A percentile compares a stretch with the other conserved stretches of the same genome.
Conservation (phyloP, 2,329 filamentous ascomycete genomes). For the Claviceps sp. region DNA sequence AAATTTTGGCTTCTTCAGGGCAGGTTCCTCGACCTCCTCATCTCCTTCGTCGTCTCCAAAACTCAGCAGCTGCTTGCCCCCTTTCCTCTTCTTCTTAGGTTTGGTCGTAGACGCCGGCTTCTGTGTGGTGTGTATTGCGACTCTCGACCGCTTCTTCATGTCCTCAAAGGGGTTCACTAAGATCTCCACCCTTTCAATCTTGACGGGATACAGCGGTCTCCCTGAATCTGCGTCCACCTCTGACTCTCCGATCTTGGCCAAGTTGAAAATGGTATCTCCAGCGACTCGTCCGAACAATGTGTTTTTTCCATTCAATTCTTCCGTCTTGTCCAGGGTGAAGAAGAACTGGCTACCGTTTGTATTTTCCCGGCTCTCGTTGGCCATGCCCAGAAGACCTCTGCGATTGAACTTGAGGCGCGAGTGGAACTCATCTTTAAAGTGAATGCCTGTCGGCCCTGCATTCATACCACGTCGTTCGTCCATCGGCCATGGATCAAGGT, state of each 20-base stretch:
- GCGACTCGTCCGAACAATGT: conserved; percentile 87
- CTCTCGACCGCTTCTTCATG: conserved; percentile 56
- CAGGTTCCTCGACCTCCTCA: conserved; percentile 33
- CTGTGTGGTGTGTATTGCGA: conserved; percentile 33
- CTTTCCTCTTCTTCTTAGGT: conserved; percentile 57
- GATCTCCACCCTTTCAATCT: conserved; percentile 61
- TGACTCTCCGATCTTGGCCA: conserved; percentile 83
- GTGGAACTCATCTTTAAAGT: conserved; percentile 78
- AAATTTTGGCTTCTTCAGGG: conserved; percentile 65
- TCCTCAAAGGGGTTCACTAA: conserved; percentile 72
- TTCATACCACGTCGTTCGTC: conserved; percentile 50
- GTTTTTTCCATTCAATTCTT: conserved; percentile 79
- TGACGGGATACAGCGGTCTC: conserved; percentile 73
- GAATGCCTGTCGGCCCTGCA: conserved; percentile 43
- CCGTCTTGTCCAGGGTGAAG: conserved; percentile 73
- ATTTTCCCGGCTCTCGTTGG: conserved; percentile 64
- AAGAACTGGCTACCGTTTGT: conserved; percentile 97
- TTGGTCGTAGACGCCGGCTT: conserved; percentile 27
- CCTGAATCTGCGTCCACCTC: conserved; percentile 71
- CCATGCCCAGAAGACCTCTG: conserved; percentile 87
- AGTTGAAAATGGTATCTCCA: conserved; percentile 90
- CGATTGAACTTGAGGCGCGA: conserved; percentile 86
- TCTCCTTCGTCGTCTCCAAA: conserved; percentile 63
- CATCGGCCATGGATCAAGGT: conserved; percentile 61
- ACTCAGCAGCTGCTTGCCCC: conserved; percentile 63